These are phyloP conservation scores for Macadamia tetraphylla DNA, from an alignment of 164 flowering plant genomes.

Conservation along the genomic window DNA sequence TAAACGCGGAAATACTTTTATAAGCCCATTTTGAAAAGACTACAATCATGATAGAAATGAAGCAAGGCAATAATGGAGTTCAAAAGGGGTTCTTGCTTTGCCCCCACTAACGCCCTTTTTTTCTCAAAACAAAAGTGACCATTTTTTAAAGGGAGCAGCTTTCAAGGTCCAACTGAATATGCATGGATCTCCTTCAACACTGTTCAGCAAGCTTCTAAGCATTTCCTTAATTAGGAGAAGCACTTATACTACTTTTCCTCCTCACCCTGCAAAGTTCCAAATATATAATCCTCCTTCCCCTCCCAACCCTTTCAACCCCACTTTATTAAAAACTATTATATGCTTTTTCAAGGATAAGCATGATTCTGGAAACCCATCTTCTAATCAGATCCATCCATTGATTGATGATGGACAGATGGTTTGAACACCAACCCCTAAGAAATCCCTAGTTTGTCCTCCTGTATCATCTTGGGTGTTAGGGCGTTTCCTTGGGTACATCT, in stretches of 20 bases:
- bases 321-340: slow-evolving; percentile 12
- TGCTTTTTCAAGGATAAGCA: slow-evolving; percentile 13
- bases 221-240: slow-evolving; percentile 14
- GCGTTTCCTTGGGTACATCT: too few relatives aligned
- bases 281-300: slow-evolving; percentile 9
- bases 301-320: slow-evolving; percentile 1
- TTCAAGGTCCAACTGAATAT: slow-evolving; percentile 50
- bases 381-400: slow-evolving; percentile 47
- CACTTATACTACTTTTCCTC: slow-evolving; percentile 17
- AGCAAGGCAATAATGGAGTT: slow-evolving; percentile 49
- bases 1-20: slow-evolving; percentile 6
- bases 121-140: slow-evolving; percentile 27
- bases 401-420: slow-evolving; percentile 30
- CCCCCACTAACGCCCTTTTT: slow-evolving; percentile 23
- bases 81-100: slow-evolving; percentile 19
- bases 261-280: slow-evolving; percentile 17
- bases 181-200: slow-evolving; percentile 39
- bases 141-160: slow-evolving; percentile 33
- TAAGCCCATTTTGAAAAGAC: slow-evolving; percentile 16
- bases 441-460: slow-evolving; percentile 77
- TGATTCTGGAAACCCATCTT: slow-evolving; percentile 2
- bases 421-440: slow-evolving; percentile 76
- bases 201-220: slow-evolving; percentile 9
- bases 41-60: slow-evolving; percentile 25
- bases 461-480: neutral